Percentiles rank a stretch among this genome's conserved stretches.
These are phyloP conservation scores for Seiridium cupressi DNA, from an alignment of 2,329 filamentous ascomycete genomes.

Conservation along the genomic window DNA sequence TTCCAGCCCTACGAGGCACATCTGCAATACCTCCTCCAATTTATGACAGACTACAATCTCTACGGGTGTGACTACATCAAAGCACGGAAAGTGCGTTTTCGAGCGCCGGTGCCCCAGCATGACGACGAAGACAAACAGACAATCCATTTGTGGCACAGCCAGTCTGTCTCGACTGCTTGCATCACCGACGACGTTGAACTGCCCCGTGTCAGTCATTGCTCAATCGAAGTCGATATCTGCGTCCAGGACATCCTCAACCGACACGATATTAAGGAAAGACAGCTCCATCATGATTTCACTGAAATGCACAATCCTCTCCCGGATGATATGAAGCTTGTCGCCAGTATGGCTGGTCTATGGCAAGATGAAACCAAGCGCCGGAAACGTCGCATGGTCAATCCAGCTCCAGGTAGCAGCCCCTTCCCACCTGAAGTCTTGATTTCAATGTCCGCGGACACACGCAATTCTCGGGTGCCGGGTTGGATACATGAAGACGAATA, in stretches of 20 bases:
- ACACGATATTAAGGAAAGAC: slow-evolving; percentile 69
- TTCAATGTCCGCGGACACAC: slow-evolving; percentile 82
- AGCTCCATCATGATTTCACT: slow-evolving; percentile 81
- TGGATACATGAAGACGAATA: slow-evolving; percentile 95
- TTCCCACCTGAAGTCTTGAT: slow-evolving; percentile 80
- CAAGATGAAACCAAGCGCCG: slow-evolving; percentile 81
- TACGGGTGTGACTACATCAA: slow-evolving; percentile 91
- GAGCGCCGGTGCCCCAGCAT: slow-evolving; percentile 70
- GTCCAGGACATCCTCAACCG: slow-evolving; percentile 88
- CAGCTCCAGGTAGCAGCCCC: slow-evolving; percentile 65
- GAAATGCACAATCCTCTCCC: slow-evolving; percentile 66
- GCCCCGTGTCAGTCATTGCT: slow-evolving; percentile 81
- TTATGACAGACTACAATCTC: slow-evolving; percentile 98
- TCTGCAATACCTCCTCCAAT: slow-evolving; percentile 87
- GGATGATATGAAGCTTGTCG: slow-evolving; percentile 75
- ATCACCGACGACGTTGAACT: slow-evolving; percentile 63
- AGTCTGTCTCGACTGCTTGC: slow-evolving; percentile 59
- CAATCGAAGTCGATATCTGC: slow-evolving; percentile 85
- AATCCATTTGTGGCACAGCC: slow-evolving; percentile 76
- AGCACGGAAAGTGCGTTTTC: slow-evolving; percentile 67
- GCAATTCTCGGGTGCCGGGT: slow-evolving; percentile 68
- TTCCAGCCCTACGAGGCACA: slow-evolving; percentile 96
- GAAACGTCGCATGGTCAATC: slow-evolving; percentile 67
- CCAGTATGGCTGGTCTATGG: slow-evolving; percentile 94
- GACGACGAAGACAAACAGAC: slow-evolving; percentile 54